Conservation (phyloP, 2,329 filamentous ascomycete species). For the Tolypocladium ovalisporum region DNA sequence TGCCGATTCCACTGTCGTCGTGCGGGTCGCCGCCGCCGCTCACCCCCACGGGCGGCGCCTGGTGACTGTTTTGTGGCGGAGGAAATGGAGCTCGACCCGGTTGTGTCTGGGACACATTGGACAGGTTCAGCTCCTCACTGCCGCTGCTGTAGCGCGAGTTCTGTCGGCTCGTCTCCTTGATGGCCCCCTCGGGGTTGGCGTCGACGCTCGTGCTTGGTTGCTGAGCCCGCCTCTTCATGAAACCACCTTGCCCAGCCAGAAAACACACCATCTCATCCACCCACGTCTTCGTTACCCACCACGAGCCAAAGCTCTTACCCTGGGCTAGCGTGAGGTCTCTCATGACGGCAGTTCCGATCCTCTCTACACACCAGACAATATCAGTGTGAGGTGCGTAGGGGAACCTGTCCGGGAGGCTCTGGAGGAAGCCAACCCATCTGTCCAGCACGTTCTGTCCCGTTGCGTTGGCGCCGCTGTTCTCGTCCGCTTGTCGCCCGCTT, state of each 20-base stretch:
- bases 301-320: slow-evolving; percentile 74
- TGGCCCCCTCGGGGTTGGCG: slow-evolving; percentile 21
- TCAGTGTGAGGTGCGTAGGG: slow-evolving; percentile 62
- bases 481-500: slow-evolving; percentile 27
- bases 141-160: slow-evolving; percentile 30
- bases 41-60: slow-evolving; percentile 21
- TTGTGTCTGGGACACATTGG: slow-evolving; percentile 35
- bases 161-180: slow-evolving; percentile 23
- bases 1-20: slow-evolving; percentile 68
- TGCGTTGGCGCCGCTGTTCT: slow-evolving; percentile 12
- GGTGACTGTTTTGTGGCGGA: slow-evolving; percentile 28
- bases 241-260: slow-evolving; percentile 81
- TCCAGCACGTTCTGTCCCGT: slow-evolving; percentile 60
- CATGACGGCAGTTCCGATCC: slow-evolving; percentile 65
- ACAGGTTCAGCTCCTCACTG: slow-evolving; percentile 34
- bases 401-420: slow-evolving; percentile 58
- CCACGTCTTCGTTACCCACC: slow-evolving; percentile 95
- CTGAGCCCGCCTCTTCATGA: slow-evolving; percentile 51
- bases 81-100: slow-evolving; percentile 40
- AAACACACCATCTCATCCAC: slow-evolving; percentile 91
- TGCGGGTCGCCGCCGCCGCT: slow-evolving; percentile 34
- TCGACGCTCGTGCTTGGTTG: slow-evolving; percentile 15
- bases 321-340: slow-evolving; percentile 71
- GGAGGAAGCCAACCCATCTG: slow-evolving; percentile 65
- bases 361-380: slow-evolving; percentile 66